Evolutionary conservation across 345 rosid genomes (phyloP).

Genomic region (Mangifera indica): DNA sequence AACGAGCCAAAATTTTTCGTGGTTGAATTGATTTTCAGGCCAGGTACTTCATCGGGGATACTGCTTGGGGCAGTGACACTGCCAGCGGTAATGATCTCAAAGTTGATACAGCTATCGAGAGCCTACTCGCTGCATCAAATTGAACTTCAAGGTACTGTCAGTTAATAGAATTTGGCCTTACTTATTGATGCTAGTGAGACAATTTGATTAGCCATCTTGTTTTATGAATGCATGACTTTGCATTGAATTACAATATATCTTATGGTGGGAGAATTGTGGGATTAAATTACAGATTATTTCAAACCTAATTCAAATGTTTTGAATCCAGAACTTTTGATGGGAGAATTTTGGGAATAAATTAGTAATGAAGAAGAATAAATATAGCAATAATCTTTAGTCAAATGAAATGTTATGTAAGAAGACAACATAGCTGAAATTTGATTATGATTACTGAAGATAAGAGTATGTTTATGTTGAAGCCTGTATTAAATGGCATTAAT

Average conservation of each 20-base stretch:
- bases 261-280: no score
- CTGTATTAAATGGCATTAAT: no score
- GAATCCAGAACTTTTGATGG: not conserved
- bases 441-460: not conserved
- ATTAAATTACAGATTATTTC: no score
- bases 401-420: not conserved
- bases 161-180: not conserved
- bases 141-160: conserved; percentile 48
- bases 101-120: conserved; percentile 72
- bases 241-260: not conserved
- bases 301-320: no score
- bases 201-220: not conserved
- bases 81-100: conserved; percentile 73
- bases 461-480: not conserved
- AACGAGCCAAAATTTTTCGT: not conserved
- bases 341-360: not conserved
- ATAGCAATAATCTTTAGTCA: not conserved
- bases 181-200: not conserved
- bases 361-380: not conserved
- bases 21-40: conserved; percentile 36
- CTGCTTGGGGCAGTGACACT: conserved; percentile 78
- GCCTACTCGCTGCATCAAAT: conserved; percentile 48
- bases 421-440: not conserved
- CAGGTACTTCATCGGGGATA: conserved; percentile 88
- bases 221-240: not conserved